Evolutionary conservation across 805 yeast genomes (phyloP), one percentile per base, ranked within the genome.

Genomic region (Metschnikowia lunata): DNA sequence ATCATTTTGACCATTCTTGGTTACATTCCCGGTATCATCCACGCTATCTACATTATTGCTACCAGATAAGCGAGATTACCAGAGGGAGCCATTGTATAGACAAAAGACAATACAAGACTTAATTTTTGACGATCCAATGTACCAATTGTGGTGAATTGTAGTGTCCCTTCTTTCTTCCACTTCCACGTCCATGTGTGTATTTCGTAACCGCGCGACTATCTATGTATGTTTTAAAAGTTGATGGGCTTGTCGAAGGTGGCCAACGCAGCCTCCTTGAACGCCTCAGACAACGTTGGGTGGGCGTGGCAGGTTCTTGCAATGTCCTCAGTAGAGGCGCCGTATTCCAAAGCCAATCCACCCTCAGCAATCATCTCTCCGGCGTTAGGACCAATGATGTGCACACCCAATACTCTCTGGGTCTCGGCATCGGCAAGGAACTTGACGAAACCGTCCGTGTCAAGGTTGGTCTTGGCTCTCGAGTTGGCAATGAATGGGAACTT

Each of bases 291-390:
- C 31, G 99, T 93, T 67, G 99, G 99, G 73, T 93, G 99, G 47
- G 99, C 98, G 63, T 93, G 99, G 69, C 97, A 91, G 34, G 88
- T 87, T 75, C 99, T 86, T 51, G 97, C 95, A 59, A 93, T 78
- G 65, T 93, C 99, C 75, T 93, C 99, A 42, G 97, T 87, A 41
- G 95, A 84, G 44, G 99, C 99, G 68, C 99, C 99, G 73, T 93
- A 93, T 75, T 93, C 99, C 52, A 93, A 69, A 36, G 99, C 99
- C 64, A 93, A 79, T 56, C 96, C 95, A 52, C 89, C 97, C 76
- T 95, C 99, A 55, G 95, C 98, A 66, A 93, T 93, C 97, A 93
- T 88, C 78, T 93, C 99, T 73, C 99, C 99, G 48, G 99, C 99
- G 64, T 88, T 90, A 57, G 99, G 86, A 58, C 99, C 99, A 57